phyloP scores from a whole-genome alignment of 305 asterid genomes.

The Fraxinus velutina region DNA sequence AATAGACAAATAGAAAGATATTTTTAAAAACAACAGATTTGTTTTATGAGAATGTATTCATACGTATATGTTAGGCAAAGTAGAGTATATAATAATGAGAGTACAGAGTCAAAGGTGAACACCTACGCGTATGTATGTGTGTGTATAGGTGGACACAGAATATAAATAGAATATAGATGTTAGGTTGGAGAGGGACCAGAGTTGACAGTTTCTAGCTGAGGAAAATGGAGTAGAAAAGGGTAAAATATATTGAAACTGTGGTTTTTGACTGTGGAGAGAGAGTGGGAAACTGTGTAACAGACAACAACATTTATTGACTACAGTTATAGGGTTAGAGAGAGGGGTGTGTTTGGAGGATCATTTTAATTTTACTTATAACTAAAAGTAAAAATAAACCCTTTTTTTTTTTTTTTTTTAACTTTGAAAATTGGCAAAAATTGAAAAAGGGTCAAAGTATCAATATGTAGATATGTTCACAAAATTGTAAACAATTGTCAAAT shows the following conservation, averaged over 20 bases:
- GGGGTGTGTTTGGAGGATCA: too few species aligned
- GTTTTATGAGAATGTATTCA: conserved; percentile 3
- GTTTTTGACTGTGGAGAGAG: not conserved
- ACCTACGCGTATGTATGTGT: not conserved
- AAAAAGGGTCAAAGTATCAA: too few species aligned
- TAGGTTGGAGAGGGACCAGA: not conserved
- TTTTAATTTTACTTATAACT: too few species aligned
- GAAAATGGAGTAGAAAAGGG: not conserved
- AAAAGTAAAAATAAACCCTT: too few species aligned
- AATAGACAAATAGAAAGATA: conserved; percentile 21
- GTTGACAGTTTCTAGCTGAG: not conserved
- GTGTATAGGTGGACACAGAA: not conserved
- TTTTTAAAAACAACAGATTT: conserved; percentile 14
- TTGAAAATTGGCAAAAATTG: too few species aligned
- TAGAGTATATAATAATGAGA: not conserved
- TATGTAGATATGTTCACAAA: too few species aligned
- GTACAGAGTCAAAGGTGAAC: not conserved
- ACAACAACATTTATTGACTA: not conserved
- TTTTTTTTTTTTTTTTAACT: too few species aligned
- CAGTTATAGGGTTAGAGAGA: not conserved
- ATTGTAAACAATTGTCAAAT: too few species aligned
- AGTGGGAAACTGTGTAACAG: not conserved
- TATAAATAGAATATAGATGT: not conserved
- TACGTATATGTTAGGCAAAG: not conserved
- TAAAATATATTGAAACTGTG: not conserved